Percentiles rank a stretch among this genome's conserved stretches.
These are phyloP conservation scores for Fragaria vesca DNA, from an alignment of 306 rosid genomes.

Conservation along the genomic window DNA sequence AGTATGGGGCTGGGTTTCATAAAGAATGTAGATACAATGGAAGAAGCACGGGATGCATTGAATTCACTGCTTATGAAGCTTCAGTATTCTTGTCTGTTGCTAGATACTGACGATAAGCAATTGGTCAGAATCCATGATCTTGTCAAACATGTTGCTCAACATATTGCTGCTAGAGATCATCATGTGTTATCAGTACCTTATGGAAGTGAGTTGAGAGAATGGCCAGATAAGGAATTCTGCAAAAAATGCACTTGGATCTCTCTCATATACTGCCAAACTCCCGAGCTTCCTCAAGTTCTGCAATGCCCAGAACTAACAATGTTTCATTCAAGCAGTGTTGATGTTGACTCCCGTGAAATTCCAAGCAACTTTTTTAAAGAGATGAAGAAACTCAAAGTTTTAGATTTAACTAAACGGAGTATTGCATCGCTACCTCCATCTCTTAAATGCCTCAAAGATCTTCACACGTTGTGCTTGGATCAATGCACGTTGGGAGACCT, in stretches of 20 bases:
- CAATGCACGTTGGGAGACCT: conserved; percentile 22
- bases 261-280: background rate
- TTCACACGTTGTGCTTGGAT: conserved; percentile 39
- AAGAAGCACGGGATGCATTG: too few species aligned
- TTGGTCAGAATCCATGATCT: conserved; percentile 8
- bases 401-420: conserved; percentile 7
- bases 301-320: background rate
- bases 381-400: conserved; percentile 13
- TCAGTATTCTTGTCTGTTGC: background rate
- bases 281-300: conserved; percentile 6
- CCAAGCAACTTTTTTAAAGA: conserved; percentile 21
- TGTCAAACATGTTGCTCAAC: background rate
- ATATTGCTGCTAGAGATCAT: background rate
- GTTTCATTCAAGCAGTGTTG: background rate
- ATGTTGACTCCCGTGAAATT: conserved; percentile 1
- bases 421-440: conserved; percentile 19
- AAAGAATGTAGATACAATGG: too few species aligned
- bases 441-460: background rate
- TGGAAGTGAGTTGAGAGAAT: background rate
- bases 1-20: too few species aligned
- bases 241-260: background rate
- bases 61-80: background rate
- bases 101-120: background rate
- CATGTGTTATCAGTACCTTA: background rate
- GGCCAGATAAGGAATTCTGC: background rate